Conservation (phyloP, 331 rosid genomes). For the Prunus yedoensis region DNA sequence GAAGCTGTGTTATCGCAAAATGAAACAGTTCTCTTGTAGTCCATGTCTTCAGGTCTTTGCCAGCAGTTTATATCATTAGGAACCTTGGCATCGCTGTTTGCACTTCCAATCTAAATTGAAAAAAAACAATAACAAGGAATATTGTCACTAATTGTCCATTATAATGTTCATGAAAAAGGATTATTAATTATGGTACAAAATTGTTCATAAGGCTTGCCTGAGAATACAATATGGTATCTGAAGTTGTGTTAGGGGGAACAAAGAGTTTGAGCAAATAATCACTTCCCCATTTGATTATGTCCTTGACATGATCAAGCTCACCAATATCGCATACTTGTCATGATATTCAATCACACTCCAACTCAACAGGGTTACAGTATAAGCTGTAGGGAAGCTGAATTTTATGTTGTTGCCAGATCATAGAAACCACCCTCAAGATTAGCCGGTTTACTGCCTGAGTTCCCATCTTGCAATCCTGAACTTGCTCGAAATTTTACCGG, state of each 20-base stretch:
- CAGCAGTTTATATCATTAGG: conserved; percentile 61
- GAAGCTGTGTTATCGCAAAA: conserved; percentile 59
- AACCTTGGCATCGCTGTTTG: conserved; percentile 30
- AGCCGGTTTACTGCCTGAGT: conserved; percentile 19
- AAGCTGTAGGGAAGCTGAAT: conserved; percentile 80
- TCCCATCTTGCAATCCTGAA: conserved; percentile 71
- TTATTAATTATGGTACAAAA: not conserved
- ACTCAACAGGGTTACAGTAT: conserved; percentile 71
- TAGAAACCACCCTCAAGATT: conserved; percentile 74
- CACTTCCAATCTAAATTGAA: conserved; percentile 63
- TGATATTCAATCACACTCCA: conserved; percentile 82
- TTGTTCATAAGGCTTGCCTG: conserved; percentile 48
- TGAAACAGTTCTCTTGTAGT: conserved; percentile 58
- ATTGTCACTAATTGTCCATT: not conserved
- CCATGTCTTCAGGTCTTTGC: conserved; percentile 82
- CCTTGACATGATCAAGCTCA: conserved; percentile 77
- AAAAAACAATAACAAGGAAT: not conserved
- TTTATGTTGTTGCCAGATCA: conserved; percentile 84
- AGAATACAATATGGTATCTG: conserved; percentile 50
- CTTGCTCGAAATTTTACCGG: conserved; percentile 66
- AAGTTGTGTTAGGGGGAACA: conserved; percentile 39
- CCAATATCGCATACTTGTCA: conserved; percentile 56
- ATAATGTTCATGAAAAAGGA: not conserved
- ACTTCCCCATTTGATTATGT: conserved; percentile 82
- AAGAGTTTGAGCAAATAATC: conserved; percentile 68